Base-by-base conservation (phyloP, 768 basidiomycete species). In the Amanita rimosa region DNA sequence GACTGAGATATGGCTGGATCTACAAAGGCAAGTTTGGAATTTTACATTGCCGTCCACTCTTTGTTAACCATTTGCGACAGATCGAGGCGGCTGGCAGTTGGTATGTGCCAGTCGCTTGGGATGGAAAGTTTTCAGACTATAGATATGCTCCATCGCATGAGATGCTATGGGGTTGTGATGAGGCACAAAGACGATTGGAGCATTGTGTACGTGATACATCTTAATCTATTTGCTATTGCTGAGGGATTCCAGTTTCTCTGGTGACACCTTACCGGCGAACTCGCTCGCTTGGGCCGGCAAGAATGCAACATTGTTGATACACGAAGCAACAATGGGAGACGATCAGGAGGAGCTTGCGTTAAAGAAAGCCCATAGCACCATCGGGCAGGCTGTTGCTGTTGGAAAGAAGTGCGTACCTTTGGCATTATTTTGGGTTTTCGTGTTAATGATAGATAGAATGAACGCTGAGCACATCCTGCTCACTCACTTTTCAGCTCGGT, bases 401-500 rank as follows among this genome's bases (percentile, higher is more conserved):
- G 94, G 83, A 4, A 70, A 69, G 58, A 70, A 71, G 91, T 88
- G 53, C 26, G 79, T 59, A 24, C 17, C 19, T 34, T 17, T 17
- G 41, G 17, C 46, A 58, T 14, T 44, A n/a, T n/a, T 44, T 14
- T 34, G 24, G 2, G 5, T 51, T 29, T 35, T 41, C 50, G 22
- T 47, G 19, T 22, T 50, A 14, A 45, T 3, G 37, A 49, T 26
- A 31, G 7, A 10, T 44, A 94, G 91, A 52, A 95, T 95, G 93
- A 71, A 76, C 8, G 92, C 92, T 1, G 67, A 79, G 46, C 81
- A 90, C 53, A 73, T 90, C 36, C 76, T 97, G n/a, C 75, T 98
- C 17, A 98, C 92, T 0, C 94, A 97, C 62, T 97, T 97, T 66
- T 96, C 93, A 8, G 88, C 88, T 35, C 82, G 93, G 24, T 94